Evolutionary conservation across 2,329 filamentous ascomycete species (phyloP).

Genomic region (Colletotrichum musae): DNA sequence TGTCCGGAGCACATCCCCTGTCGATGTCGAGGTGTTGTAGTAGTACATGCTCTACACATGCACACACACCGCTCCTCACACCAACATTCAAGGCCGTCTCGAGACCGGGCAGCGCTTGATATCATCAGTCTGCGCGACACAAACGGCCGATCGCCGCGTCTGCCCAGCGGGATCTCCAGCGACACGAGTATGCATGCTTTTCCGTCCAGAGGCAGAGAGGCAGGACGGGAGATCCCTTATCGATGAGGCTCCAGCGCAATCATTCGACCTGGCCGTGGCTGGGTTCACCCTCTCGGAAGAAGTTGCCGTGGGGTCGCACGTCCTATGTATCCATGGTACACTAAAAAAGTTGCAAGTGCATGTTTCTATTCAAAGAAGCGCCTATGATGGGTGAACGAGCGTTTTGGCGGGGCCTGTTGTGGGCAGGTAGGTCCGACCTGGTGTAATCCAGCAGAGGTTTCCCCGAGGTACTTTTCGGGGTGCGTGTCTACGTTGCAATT

Average conservation of each 20-base stretch:
- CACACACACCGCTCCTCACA: slow-evolving; percentile 10
- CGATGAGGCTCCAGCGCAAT: background rate
- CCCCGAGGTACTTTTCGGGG: no score
- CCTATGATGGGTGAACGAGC: background rate
- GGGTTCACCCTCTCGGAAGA: background rate
- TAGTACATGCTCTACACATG: no score
- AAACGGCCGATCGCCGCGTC: slow-evolving; percentile 14
- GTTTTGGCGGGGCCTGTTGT: slow-evolving; percentile 21
- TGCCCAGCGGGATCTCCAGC: slow-evolving; percentile 32
- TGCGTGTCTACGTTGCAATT: background rate
- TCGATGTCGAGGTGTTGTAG: no score
- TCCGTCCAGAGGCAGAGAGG: slow-evolving; percentile 4
- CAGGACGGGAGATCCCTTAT: background rate
- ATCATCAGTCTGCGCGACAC: slow-evolving; percentile 10
- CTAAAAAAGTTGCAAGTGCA: no score
- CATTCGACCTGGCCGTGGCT: background rate
- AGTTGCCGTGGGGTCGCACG: slow-evolving; percentile 13
- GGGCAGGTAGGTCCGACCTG: background rate
- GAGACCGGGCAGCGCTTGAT: slow-evolving; percentile 16
- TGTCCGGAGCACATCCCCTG: no score
- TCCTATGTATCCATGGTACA: no score
- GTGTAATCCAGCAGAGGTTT: no score
- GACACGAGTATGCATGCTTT: slow-evolving; percentile 14
- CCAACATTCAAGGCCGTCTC: slow-evolving; percentile 1
- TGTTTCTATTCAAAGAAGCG: slow-evolving; percentile 31